Conservation (phyloP, 2,329 filamentous ascomycete genomes). For the Hypoxylon sp. region DNA sequence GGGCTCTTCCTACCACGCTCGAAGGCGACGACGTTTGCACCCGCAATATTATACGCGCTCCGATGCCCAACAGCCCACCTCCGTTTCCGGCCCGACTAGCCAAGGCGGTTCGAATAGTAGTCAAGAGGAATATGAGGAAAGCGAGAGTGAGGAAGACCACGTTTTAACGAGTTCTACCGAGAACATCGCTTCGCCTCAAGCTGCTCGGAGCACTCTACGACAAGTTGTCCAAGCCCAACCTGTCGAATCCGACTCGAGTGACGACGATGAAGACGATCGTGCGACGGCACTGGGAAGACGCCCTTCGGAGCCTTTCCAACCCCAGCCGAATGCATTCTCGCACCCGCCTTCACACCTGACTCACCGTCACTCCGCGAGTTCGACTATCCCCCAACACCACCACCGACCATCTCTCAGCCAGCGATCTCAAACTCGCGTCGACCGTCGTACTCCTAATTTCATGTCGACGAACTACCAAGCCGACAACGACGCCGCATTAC, state of each 20-base stretch:
- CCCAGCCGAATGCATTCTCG: constrained; percentile 92
- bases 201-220: constrained; percentile 54
- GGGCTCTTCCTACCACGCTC: constrained; percentile 73
- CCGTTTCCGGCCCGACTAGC: constrained; percentile 58
- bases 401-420: constrained; percentile 66
- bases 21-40: constrained; percentile 68
- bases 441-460: constrained; percentile 70
- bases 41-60: constrained; percentile 49
- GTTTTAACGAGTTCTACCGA: constrained; percentile 72
- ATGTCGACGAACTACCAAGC: constrained; percentile 82
- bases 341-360: constrained; percentile 76
- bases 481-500: constrained; percentile 92
- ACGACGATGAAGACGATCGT: constrained; percentile 78
- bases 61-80: constrained; percentile 55
- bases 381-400: constrained; percentile 64
- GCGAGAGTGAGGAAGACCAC: constrained; percentile 88
- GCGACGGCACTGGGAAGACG: constrained; percentile 80
- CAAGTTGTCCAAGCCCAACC: constrained; percentile 58
- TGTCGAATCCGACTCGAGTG: constrained; percentile 61
- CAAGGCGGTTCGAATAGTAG: constrained; percentile 73
- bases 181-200: constrained; percentile 57
- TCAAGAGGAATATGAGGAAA: constrained; percentile 95
- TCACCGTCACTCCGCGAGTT: constrained; percentile 66
- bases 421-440: constrained; percentile 63
- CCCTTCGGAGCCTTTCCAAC: constrained; percentile 76